A percentile compares a stretch with the other conserved stretches of the same genome.
Conservation (phyloP, 1,284 basidiomycete genomes). For the Rhodotorula sp. region DNA sequence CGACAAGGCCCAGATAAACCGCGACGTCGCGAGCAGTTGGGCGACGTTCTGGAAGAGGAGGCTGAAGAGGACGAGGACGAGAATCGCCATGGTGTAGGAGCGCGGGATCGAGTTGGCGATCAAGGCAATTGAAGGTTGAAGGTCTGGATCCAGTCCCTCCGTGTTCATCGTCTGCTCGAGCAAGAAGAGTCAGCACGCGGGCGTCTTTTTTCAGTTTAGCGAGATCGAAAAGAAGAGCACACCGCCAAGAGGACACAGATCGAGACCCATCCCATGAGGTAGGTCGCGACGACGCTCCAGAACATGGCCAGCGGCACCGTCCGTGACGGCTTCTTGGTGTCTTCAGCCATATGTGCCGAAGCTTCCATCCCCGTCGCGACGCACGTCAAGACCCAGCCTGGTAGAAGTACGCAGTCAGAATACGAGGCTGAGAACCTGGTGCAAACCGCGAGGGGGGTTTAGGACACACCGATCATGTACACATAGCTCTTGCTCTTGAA, state of each 20-base stretch:
- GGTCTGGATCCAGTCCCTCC: constrained; percentile 23
- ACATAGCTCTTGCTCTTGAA: constrained; percentile 39
- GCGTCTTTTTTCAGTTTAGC: not conserved
- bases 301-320: constrained; percentile 45
- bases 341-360: constrained; percentile 43
- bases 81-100: constrained; percentile 25
- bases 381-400: constrained; percentile 36
- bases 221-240: not conserved
- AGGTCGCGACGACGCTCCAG: constrained; percentile 40
- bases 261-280: constrained; percentile 42
- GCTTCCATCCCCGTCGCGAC: constrained; percentile 44
- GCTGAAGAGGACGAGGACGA: constrained; percentile 40
- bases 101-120: constrained; percentile 37
- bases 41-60: constrained; percentile 43
- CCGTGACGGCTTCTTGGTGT: constrained; percentile 41
- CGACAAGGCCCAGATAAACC: constrained; percentile 44
- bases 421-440: too few species aligned
- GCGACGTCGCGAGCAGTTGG: constrained; percentile 42
- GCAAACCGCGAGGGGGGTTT: too few species aligned
- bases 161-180: constrained; percentile 17
- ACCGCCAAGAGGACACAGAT: constrained; percentile 37
- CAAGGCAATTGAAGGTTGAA: constrained; percentile 33
- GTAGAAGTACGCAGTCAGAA: not conserved
- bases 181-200: not conserved
- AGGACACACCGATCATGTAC: constrained; percentile 44